These are phyloP conservation scores for Aspergillus tanneri DNA, from an alignment of 2,329 filamentous ascomycete genomes.

Conservation along the genomic window DNA sequence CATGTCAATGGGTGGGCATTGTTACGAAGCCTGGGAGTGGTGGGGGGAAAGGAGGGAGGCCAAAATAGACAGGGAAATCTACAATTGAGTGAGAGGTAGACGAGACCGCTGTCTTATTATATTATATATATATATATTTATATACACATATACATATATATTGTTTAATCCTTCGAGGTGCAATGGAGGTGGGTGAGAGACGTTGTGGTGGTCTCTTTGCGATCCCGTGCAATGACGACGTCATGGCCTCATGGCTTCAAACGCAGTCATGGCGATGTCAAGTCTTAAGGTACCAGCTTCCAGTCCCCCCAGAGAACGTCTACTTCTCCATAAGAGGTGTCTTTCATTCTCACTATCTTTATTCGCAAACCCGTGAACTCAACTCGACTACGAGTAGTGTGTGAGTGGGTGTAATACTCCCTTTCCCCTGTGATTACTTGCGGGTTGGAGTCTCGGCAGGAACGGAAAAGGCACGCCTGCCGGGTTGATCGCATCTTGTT, in stretches of 20 bases:
- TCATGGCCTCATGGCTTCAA: not conserved
- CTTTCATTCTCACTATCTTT: not conserved
- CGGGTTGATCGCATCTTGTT: not conserved
- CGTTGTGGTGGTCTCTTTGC: too few species aligned
- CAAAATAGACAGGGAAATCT: too few species aligned
- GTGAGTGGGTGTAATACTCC: too few species aligned
- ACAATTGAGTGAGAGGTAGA: too few species aligned
- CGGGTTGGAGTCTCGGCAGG: not conserved
- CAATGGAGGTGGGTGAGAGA: too few species aligned
- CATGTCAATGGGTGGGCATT: conserved; percentile 6
- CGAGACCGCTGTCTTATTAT: too few species aligned
- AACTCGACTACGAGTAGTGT: too few species aligned
- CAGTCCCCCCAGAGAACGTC: not conserved
- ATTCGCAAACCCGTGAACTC: too few species aligned
- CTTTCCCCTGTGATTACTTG: not conserved
- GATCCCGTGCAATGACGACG: not conserved
- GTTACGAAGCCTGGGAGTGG: not conserved
- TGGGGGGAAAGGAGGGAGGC: too few species aligned
- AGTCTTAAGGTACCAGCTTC: not conserved
- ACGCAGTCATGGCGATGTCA: conserved; percentile 1
- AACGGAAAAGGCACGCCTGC: not conserved
- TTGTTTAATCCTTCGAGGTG: too few species aligned
- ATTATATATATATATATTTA: too few species aligned
- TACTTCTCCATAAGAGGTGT: not conserved
- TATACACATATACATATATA: too few species aligned